phyloP scores from a whole-genome alignment of 163 green algal genomes.

The Scenedesmus sp. region DNA sequence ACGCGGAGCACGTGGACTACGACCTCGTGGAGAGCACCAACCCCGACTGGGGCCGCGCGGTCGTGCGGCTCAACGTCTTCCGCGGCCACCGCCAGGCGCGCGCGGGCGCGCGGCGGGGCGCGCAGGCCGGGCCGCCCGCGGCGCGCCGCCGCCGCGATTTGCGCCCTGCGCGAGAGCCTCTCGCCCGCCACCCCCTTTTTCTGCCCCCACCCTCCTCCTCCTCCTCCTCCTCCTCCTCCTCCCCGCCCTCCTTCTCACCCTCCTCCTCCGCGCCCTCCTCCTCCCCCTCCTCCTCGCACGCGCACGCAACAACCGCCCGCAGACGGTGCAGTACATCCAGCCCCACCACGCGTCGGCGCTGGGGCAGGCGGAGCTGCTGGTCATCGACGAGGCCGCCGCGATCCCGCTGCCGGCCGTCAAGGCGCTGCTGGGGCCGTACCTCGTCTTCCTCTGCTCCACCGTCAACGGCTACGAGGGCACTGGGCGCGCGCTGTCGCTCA shows the following conservation, averaged over 20 bases:
- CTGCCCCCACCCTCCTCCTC: too few species aligned
- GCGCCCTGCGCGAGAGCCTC: too few species aligned
- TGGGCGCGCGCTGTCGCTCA: conserved; percentile 92
- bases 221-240: not conserved
- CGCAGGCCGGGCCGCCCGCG: too few species aligned
- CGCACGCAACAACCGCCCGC: too few species aligned
- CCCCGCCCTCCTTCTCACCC: too few species aligned
- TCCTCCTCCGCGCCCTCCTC: too few species aligned
- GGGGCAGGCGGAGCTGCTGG: conserved; percentile 94
- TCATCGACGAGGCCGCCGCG: conserved; percentile 96
- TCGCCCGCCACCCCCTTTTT: too few species aligned
- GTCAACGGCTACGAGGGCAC: conserved; percentile 89
- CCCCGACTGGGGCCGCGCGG: conserved; percentile 88
- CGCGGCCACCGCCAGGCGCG: conserved; percentile 86
- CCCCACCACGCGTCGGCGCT: conserved; percentile 90
- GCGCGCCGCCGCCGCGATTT: too few species aligned
- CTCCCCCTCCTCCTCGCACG: too few species aligned
- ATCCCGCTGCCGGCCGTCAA: conserved; percentile 85
- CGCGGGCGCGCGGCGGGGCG: not conserved
- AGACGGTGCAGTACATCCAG: conserved; percentile 94
- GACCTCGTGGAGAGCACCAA: conserved; percentile 96
- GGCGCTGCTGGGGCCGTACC: conserved; percentile 96
- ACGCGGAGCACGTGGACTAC: conserved; percentile 97
- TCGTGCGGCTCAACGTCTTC: conserved; percentile 96
- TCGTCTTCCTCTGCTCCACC: conserved; percentile 99